Base-by-base conservation (phyloP, 116 monocot genomes). In the Zostera marina region DNA sequence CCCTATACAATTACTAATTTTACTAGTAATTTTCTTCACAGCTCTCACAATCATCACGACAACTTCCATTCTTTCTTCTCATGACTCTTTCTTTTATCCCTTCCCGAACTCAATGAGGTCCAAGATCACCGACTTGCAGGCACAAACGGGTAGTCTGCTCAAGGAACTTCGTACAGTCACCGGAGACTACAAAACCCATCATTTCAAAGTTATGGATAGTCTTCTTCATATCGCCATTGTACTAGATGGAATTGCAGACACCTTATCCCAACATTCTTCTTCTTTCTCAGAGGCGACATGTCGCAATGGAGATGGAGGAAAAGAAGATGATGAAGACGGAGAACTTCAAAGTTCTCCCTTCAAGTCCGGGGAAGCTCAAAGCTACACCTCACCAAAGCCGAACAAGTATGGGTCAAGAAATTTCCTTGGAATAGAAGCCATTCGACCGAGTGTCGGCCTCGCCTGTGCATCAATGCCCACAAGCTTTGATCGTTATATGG, bases 401-500 rank as follows among this genome's bases (percentile, higher is more conserved):
- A 40, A 52, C 51, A 51, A 22, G 0, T 17, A 59, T 32, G 71
- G 71, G 10, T 1, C 3, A 8, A 71, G 53, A 38, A 58, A 11
- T n/a, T 52, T 59, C 53, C 51, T 65, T 19, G 19, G 42, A 9
- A 22, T 53, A 0, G 71, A 65, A 11, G 5, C 8, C 24, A 24
- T 71, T 16, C 39, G 11, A 11, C 43, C 65, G 0, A 51, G 65
- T 11, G 58, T 65, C 2, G 71, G 71, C 0, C 54, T 23, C 26
- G 10, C 41, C 16, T 71, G 52, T 20, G 52, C 48, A 8, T 11
- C 52, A 9, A 43, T 65, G 1, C 41, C 57, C 7, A 53, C 57
- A 38, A 48, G 49, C 22, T 42, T 65, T 13, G 23, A 60, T 16
- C 21, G 54, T 7, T 72, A 42, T 61, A 72, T 72, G 72, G 46